phyloP scores from a whole-genome alignment of 805 yeast genomes.

The Starmerella khaoyaiensis region DNA sequence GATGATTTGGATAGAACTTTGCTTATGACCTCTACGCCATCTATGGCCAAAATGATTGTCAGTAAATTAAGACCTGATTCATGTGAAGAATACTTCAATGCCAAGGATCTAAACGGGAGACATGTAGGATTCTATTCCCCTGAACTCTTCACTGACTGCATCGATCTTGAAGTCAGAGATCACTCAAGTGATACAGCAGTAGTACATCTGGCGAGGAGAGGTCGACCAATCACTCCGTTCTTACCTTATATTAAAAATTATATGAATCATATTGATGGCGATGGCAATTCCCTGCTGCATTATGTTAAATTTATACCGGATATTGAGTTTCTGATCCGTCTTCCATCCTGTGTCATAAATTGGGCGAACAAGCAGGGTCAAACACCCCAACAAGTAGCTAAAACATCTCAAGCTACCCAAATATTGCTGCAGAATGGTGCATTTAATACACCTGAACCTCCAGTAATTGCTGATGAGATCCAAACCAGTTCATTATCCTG shows the following conservation, averaged over 20 bases:
- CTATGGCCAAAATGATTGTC: slow-evolving; percentile 28
- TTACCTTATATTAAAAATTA: slow-evolving; percentile 6
- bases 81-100: slow-evolving; percentile 34
- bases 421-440: slow-evolving; percentile 39
- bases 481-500: too few species aligned
- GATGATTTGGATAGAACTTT: slow-evolving; percentile 44
- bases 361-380: slow-evolving; percentile 43
- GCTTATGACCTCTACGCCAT: slow-evolving; percentile 44
- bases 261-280: slow-evolving; percentile 51
- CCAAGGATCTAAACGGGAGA: slow-evolving; percentile 41
- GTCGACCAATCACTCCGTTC: neutral
- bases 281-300: slow-evolving; percentile 70
- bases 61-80: neutral
- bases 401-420: neutral
- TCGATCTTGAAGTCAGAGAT: slow-evolving; percentile 64
- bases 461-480: too few species aligned
- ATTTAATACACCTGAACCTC: too few species aligned
- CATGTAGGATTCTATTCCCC: slow-evolving; percentile 63
- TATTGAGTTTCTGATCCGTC: slow-evolving; percentile 1
- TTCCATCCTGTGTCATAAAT: slow-evolving; percentile 41
- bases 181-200: slow-evolving; percentile 62
- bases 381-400: slow-evolving; percentile 36
- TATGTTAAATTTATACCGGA: slow-evolving; percentile 34
- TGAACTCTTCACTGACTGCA: slow-evolving; percentile 39
- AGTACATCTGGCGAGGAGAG: slow-evolving; percentile 44